Conservation (phyloP, 495 filamentous ascomycete genomes). For the Staphylotrichum longicolle region DNA sequence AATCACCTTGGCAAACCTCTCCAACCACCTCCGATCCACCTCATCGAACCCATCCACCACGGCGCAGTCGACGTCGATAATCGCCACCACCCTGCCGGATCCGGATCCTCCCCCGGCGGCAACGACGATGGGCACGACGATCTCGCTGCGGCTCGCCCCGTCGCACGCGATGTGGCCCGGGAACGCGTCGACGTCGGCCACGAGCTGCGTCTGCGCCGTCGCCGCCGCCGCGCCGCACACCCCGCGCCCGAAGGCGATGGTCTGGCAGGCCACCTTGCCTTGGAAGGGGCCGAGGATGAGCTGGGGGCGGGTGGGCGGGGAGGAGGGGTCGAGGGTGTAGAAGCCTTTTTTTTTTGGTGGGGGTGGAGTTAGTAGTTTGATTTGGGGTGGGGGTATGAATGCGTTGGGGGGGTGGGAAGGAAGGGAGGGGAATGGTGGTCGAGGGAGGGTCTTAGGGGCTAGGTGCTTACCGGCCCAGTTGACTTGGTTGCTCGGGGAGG, state of each 20-base stretch:
- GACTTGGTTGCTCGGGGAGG: conserved; percentile 65
- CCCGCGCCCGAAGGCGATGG: conserved; percentile 72
- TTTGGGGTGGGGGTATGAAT: not conserved
- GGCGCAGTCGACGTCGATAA: conserved; percentile 87
- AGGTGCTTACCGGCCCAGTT: conserved; percentile 77
- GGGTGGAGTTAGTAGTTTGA: not conserved
- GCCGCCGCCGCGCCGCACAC: conserved; percentile 80
- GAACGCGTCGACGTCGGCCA: conserved; percentile 72
- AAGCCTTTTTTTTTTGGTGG: conserved; percentile 51
- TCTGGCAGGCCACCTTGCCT: conserved; percentile 84
- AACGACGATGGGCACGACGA: conserved; percentile 80
- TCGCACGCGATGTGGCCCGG: conserved; percentile 93
- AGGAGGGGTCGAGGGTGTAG: conserved; percentile 70
- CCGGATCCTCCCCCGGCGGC: conserved; percentile 11
- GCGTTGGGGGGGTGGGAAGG: not conserved
- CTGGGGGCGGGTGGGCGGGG: conserved; percentile 41
- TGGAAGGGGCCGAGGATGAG: conserved; percentile 87
- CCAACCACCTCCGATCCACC: conserved; percentile 65
- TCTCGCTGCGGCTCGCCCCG: conserved; percentile 76
- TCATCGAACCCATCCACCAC: conserved; percentile 70
- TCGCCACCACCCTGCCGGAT: conserved; percentile 58
- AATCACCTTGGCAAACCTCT: conserved; percentile 66
- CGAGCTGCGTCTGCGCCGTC: conserved; percentile 62
- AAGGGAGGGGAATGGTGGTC: conserved; percentile 12
- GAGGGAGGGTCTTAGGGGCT: not conserved